phyloP scores from a whole-genome alignment of 2,329 filamentous ascomycete species.

The Penicillium sp. region DNA sequence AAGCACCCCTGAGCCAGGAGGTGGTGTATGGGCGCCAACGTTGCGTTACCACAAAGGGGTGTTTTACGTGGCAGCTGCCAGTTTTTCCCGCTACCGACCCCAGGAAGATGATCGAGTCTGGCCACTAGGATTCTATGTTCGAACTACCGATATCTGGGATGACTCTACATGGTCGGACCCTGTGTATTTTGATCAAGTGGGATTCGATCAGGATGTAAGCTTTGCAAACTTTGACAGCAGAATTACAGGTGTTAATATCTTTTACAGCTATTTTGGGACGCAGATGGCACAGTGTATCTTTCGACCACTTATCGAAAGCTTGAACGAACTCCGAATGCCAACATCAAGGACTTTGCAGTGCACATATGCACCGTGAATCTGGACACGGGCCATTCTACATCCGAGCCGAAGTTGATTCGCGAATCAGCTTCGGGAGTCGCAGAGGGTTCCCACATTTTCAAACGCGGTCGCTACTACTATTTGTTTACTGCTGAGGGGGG shows the following conservation, averaged over 20 bases:
- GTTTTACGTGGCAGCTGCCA: conserved; percentile 51
- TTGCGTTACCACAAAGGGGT: conserved; percentile 46
- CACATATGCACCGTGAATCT: conserved; percentile 38
- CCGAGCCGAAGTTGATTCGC: conserved; percentile 41
- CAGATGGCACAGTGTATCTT: conserved; percentile 53
- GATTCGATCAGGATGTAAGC: conserved; percentile 56
- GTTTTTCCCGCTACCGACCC: conserved; percentile 45
- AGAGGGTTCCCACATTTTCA: conserved; percentile 59
- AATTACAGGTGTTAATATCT: not conserved
- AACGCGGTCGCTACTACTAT: conserved; percentile 55
- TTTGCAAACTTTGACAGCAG: not conserved
- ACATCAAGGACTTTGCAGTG: conserved; percentile 54
- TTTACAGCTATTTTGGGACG: conserved; percentile 53
- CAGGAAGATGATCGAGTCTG: conserved; percentile 50
- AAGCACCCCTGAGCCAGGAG: conserved; percentile 33
- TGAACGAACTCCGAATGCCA: conserved; percentile 38
- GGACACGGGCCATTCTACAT: conserved; percentile 32
- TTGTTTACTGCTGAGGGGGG: conserved; percentile 57
- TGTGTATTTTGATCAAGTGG: conserved; percentile 55
- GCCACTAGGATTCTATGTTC: conserved; percentile 57
- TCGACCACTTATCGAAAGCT: conserved; percentile 42
- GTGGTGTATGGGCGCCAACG: conserved; percentile 51
- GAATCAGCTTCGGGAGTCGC: conserved; percentile 47
- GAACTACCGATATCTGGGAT: conserved; percentile 56
- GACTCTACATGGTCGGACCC: conserved; percentile 55